Evolutionary conservation across 2,329 filamentous ascomycete species (phyloP), one percentile per base, ranked within the genome.

Genomic region (Dothideomycetes sp.): DNA sequence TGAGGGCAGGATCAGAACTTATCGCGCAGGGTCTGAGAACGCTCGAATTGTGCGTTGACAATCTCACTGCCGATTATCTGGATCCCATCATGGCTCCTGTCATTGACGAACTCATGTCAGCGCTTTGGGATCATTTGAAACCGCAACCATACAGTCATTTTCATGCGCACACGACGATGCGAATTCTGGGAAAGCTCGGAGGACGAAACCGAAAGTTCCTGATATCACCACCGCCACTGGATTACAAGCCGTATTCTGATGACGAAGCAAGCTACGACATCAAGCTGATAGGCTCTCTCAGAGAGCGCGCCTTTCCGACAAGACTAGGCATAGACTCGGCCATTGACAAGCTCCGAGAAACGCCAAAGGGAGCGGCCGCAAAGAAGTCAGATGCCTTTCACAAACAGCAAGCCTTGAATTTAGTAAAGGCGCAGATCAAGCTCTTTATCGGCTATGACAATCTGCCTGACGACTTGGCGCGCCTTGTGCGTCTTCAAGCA

Each of bases 1-100:
- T 99, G 37, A 77, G 88, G 41, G 87, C 88, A 14, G 88, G 89
- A 11, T 88, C 84, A 1, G 91, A 99, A 48, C 73, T 99, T 30
- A 89, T 98, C 14, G 88, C 88, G 0, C 93, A 98, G 59, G 91
- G 91, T 0, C 69, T 99, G 5, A 73, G 93, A 19, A 99, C 91
- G 0, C 67, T 99, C 4, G 91, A 99, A 55, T 74, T 99, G 2
- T 99, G 91, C 53, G 91, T 99, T 14, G 91, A 99, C 47, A 99
- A 99, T 51, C 72, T 99, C 0, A 98, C 93, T 0, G 89, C 91
- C 0, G 91, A 98, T 54, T 99, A 98, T 55, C 68, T 99, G 11
- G 91, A 99, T 52, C 93, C 91, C 0, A 96, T 99, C 52, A 98
- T 98, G 89, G 86, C 89, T 2, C 93, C 91, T 0, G 93, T 96